Evolutionary conservation across 306 rosid genomes (phyloP).

Genomic region (Acacia crassicarpa): DNA sequence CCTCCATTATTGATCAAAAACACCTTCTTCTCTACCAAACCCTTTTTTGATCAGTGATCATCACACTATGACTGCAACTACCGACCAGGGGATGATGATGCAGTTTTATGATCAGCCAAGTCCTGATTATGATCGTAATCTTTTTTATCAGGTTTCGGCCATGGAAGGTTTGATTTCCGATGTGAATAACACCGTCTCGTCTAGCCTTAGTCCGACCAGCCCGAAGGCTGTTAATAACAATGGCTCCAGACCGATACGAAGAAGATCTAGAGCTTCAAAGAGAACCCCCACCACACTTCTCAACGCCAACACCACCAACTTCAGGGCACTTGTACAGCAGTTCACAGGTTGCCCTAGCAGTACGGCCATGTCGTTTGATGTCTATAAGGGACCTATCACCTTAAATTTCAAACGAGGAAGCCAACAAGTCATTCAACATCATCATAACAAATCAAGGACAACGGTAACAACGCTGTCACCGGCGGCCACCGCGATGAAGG

Average conservation of each 20-base stretch:
- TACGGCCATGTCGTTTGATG: conserved; percentile 29
- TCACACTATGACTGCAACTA: conserved; percentile 18
- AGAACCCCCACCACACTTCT: conserved; percentile 69
- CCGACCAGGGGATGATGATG: conserved; percentile 13
- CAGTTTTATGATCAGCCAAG: conserved; percentile 21
- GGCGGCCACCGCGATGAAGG: neutral
- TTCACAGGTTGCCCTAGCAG: conserved; percentile 61
- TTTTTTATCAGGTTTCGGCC: neutral
- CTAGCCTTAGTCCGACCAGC: conserved; percentile 12
- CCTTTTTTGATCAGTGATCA: neutral
- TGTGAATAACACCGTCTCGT: neutral
- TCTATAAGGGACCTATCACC: conserved; percentile 66
- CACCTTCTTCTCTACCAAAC: neutral
- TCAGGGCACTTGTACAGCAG: conserved; percentile 68
- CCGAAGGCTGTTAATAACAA: conserved; percentile 21
- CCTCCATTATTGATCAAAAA: neutral
- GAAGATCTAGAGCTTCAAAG: conserved; percentile 62
- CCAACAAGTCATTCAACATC: neutral
- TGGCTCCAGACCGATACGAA: conserved; percentile 33
- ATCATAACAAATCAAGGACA: neutral
- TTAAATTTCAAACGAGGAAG: conserved; percentile 43
- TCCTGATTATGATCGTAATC: neutral
- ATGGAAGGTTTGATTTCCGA: conserved; percentile 16
- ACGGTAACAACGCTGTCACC: neutral
- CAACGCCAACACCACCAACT: conserved; percentile 66